Evolutionary conservation across 2,329 filamentous ascomycete genomes (phyloP).

Genomic region (Arthrobotrys entomopaga): DNA sequence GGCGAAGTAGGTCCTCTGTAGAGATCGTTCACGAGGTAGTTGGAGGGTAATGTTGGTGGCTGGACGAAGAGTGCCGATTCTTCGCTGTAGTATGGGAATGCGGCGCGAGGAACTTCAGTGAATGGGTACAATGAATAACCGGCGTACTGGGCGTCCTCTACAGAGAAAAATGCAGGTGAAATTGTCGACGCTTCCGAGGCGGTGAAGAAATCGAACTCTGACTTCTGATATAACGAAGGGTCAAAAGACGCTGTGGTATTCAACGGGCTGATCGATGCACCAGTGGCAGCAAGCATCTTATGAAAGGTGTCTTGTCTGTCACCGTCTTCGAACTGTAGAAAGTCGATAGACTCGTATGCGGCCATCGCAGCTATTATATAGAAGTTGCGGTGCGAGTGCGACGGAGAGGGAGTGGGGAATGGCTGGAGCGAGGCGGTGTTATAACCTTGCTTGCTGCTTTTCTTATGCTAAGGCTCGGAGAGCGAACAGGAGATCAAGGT

Average conservation of each 20-base stretch:
- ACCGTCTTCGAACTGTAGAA: constrained; percentile 52
- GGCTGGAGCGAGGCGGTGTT: constrained; percentile 54
- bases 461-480: constrained; percentile 21
- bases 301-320: constrained; percentile 54
- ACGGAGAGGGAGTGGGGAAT: constrained; percentile 31
- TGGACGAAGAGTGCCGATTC: constrained; percentile 50
- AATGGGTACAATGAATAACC: constrained; percentile 52
- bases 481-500: constrained; percentile 23
- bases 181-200: constrained; percentile 43
- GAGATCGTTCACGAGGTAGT: constrained; percentile 48
- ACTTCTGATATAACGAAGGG: constrained; percentile 50
- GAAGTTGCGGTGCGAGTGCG: constrained; percentile 42
- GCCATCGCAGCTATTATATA: constrained; percentile 52
- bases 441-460: constrained; percentile 41
- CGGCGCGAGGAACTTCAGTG: constrained; percentile 47
- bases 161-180: constrained; percentile 50
- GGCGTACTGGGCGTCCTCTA: constrained; percentile 48
- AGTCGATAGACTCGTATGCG: constrained; percentile 53
- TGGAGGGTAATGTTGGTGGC: constrained; percentile 53
- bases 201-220: constrained; percentile 50
- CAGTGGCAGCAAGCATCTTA: constrained; percentile 55
- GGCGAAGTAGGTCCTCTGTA: constrained; percentile 52
- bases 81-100: constrained; percentile 52
- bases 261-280: constrained; percentile 47
- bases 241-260: constrained; percentile 53